Conservation (phyloP, 768 basidiomycete species). For the Leccinum sublutescens region DNA sequence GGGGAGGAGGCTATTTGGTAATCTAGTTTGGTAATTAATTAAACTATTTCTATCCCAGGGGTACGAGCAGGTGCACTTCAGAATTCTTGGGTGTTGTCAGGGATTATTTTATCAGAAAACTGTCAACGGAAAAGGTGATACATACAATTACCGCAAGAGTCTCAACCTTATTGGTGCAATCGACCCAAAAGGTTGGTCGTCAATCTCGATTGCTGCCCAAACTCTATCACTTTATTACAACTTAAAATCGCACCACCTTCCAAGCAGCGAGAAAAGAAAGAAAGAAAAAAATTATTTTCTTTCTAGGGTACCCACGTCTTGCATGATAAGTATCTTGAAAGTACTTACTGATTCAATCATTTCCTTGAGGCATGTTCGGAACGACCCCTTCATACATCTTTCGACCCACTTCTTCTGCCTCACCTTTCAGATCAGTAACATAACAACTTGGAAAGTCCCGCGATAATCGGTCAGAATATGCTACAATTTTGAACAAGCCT, state of each 20-base stretch:
- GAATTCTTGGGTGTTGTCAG: constrained; percentile 7
- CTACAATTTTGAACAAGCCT: neutral
- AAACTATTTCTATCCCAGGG: constrained; percentile 31
- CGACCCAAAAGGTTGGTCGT: constrained; percentile 41
- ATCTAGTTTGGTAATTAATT: constrained; percentile 38
- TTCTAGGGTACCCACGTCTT: neutral
- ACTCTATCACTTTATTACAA: constrained; percentile 58
- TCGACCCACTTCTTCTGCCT: constrained; percentile 20
- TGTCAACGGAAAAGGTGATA: constrained; percentile 22
- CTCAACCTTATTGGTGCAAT: constrained; percentile 37
- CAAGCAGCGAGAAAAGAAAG: constrained; percentile 5
- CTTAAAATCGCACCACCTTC: constrained; percentile 36
- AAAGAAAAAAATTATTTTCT: neutral
- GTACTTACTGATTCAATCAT: neutral
- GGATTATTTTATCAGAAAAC: constrained; percentile 28
- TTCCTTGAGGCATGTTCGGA: constrained; percentile 10
- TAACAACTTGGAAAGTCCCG: constrained; percentile 18
- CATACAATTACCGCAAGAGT: constrained; percentile 24
- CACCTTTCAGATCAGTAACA: constrained; percentile 19
- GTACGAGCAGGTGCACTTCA: constrained; percentile 12
- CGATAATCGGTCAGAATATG: constrained; percentile 18
- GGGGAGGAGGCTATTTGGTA: constrained; percentile 27
- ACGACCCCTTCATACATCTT: constrained; percentile 7
- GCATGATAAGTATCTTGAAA: neutral
- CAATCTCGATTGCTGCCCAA: constrained; percentile 44